A percentile compares a stretch with the other conserved stretches of the same genome.
These are phyloP conservation scores for Cutaneotrichosporon sp. DNA, from an alignment of 1,284 basidiomycete species.

Conservation along the genomic window DNA sequence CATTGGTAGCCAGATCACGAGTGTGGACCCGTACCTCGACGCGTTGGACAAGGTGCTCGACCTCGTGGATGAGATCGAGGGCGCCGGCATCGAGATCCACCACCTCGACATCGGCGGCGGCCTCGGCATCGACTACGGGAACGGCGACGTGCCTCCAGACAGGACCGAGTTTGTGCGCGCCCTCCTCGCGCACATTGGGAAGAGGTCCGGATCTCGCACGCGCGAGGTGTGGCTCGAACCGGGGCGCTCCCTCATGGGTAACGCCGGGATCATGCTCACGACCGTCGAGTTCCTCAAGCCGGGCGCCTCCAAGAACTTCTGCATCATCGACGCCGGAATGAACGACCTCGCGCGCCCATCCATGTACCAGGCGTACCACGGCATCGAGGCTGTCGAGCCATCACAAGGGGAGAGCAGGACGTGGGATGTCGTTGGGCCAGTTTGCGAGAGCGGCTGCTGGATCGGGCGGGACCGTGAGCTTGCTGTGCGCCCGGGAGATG, in stretches of 20 bases:
- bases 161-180: constrained; percentile 11
- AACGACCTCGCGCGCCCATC: constrained; percentile 18
- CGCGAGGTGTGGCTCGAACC: constrained; percentile 20
- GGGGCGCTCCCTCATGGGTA: constrained; percentile 13
- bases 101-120: constrained; percentile 20
- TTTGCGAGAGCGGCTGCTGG: constrained; percentile 21
- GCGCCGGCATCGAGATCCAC: constrained; percentile 9
- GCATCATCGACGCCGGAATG: constrained; percentile 20
- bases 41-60: constrained; percentile 15
- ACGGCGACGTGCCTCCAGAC: constrained; percentile 4
- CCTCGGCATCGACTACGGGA: constrained; percentile 21
- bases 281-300: constrained; percentile 17
- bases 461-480: constrained; percentile 9
- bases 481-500: constrained; percentile 3
- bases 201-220: neutral
- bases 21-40: constrained; percentile 11
- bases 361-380: constrained; percentile 15
- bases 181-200: constrained; percentile 10
- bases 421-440: constrained; percentile 16
- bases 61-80: constrained; percentile 9
- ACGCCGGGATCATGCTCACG: constrained; percentile 14
- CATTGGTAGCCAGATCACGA: constrained; percentile 19
- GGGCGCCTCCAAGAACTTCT: constrained; percentile 13
- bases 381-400: constrained; percentile 5
- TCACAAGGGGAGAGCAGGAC: neutral